phyloP scores from a whole-genome alignment of 2,329 filamentous ascomycete genomes.

The Aspergillus sp. region DNA sequence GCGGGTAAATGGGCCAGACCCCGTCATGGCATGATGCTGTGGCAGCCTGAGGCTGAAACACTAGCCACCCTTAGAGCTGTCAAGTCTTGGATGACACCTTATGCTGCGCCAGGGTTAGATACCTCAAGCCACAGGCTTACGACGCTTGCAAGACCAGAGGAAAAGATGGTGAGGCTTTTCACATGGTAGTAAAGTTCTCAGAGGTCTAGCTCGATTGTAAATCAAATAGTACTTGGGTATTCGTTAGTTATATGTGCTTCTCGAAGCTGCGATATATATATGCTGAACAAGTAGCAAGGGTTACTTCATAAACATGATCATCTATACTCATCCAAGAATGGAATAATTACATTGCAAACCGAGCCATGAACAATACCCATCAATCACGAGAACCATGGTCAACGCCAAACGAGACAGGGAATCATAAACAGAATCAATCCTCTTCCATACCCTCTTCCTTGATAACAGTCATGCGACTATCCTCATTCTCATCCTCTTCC shows the following conservation, averaged over 20 bases:
- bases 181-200: too few species aligned
- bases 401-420: constrained; percentile 26
- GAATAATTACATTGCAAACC: constrained; percentile 4
- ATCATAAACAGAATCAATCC: constrained; percentile 16
- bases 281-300: background rate
- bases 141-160: background rate
- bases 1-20: background rate
- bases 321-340: constrained; percentile 18
- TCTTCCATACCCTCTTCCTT: constrained; percentile 36
- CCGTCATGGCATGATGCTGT: background rate
- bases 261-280: background rate
- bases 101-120: background rate
- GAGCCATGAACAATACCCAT: background rate
- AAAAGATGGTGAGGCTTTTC: background rate
- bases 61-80: constrained; percentile 6
- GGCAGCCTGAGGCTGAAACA: constrained; percentile 1
- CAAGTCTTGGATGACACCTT: background rate
- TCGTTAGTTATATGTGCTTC: too few species aligned
- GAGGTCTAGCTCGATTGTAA: too few species aligned
- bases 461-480: constrained; percentile 38
- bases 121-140: background rate
- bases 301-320: constrained; percentile 1
- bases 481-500: constrained; percentile 46
- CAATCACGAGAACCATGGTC: constrained; percentile 5
- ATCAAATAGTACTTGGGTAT: too few species aligned